Evolutionary conservation across 2,329 filamentous ascomycete species (phyloP), one percentile per base, ranked within the genome.

Genomic region (Emericellopsis atlantica): DNA sequence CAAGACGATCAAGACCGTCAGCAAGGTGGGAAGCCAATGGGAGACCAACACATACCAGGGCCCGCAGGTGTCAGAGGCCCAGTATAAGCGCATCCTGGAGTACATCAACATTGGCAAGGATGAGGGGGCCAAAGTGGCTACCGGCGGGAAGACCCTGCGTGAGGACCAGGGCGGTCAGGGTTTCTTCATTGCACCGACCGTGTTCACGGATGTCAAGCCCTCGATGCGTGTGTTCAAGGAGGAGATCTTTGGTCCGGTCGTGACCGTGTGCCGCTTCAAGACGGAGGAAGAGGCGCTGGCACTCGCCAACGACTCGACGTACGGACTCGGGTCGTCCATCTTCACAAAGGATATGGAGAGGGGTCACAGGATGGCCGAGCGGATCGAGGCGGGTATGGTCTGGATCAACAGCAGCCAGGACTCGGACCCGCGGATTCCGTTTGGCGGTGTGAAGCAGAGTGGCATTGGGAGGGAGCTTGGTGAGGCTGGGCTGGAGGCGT

Each of bases 21-120:
- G 36, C 15, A 41, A 44, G 21, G 66, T 47, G n/a, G 46, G 47
- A 9, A 35, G 41, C 37, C 46, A 44, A 26, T 48, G 41, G 43
- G 32, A 40, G 14, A 21, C 33, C 12, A 40, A 40, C 4, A 80
- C 45, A 8, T 48, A 43, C 43, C 49, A 49, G 32, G 49, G 49
- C 23, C 49, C 49, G 5, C 49, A 49, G 52, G 72, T 81, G 40
- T 75, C 74, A 9, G 76, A 76, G 56, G 56, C 64, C 18, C 79
- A 83, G 51, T 77, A 74, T 49, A 76, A 81, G 37, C 64, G 73
- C 14, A 69, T 85, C 3, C 65, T 84, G 14, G 68, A 66, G 2
- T 84, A 79, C 56, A 54, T 72, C 15, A 59, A 68, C 39, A 47
- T 59, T 4, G 65, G 61, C 5, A 53, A 55, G 39, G 46, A 48